Evolutionary conservation across 495 filamentous ascomycete genomes (phyloP), one percentile per base, ranked within the genome.

Genomic region (Penicillium canescens): DNA sequence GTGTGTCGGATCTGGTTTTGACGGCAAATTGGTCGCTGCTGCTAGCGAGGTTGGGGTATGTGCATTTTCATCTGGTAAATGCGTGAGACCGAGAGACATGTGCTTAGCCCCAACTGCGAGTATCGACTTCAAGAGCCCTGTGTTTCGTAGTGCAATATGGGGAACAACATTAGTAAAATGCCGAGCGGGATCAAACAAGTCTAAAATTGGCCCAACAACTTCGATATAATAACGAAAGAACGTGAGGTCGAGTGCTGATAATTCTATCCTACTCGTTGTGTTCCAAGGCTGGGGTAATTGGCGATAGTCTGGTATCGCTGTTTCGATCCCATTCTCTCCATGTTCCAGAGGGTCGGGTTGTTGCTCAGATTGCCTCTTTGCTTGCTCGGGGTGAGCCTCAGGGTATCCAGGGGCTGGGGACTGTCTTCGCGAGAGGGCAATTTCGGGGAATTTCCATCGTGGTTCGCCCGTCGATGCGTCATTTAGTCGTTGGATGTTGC

Each of bases 91-190:
- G 13, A 61, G 59, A 12, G 59, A 57, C 46, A 57, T 54, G 28
- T 61, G 59, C 9, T 50, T 54, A 6, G 55, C 55, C 3, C 50
- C 50, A 3, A 61, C 50, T 3, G 59, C 59, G 12, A 61, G 59
- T 6, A 61, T 52, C 1, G 59, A 54, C 35, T 55, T 61, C 54
- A 61, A 34, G 12, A 61, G 51, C 6, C 59, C 59, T 2, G 39
- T 54, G 41, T 61, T 61, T 11, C 38, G 54, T 26, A 61, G 36
- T 48, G 54, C 54, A 7, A 61, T 37, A 47, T 61, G 59, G 2
- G 59, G 50, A 7, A 61, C 59, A 21, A 57, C 41, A 24, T 50
- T 61, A 10, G 36, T 51, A 35, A 61, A 55, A 43, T 61, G 59
- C 21, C 50, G 41, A 40, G 34, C 24, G 12, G 59, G 54, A 52